Evolutionary conservation across 2,329 filamentous ascomycete species (phyloP).

Genomic region (Penicillium sp.): DNA sequence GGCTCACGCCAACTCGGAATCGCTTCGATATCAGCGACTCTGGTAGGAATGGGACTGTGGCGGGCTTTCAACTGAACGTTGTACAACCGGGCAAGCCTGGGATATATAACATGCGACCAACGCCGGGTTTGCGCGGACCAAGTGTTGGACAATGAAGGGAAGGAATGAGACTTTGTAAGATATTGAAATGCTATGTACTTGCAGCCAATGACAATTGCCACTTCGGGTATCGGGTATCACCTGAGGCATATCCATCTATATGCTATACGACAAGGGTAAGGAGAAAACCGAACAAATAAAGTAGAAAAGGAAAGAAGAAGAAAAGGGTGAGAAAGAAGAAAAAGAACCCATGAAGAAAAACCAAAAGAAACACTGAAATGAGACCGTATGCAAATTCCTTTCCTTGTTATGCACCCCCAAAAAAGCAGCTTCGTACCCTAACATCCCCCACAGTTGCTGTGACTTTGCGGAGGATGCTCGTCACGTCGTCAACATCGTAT

Average conservation of each 20-base stretch:
- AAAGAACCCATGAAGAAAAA: constrained; percentile 7
- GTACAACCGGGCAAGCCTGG: not conserved
- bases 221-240: constrained; percentile 41
- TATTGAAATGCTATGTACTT: constrained; percentile 25
- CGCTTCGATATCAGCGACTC: constrained; percentile 64
- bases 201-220: constrained; percentile 29
- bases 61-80: constrained; percentile 59
- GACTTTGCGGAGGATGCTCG: constrained; percentile 36
- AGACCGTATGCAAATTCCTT: constrained; percentile 34
- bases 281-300: constrained; percentile 12
- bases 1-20: constrained; percentile 69
- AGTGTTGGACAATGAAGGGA: not conserved
- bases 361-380: constrained; percentile 18
- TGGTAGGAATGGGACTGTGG: constrained; percentile 72
- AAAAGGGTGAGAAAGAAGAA: constrained; percentile 7
- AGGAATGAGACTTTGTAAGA: constrained; percentile 15
- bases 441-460: constrained; percentile 31
- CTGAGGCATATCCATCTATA: constrained; percentile 37
- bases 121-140: not conserved
- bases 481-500: constrained; percentile 35
- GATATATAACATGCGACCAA: not conserved
- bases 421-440: constrained; percentile 20
- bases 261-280: constrained; percentile 28
- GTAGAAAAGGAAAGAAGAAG: constrained; percentile 7
- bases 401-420: constrained; percentile 34